phyloP scores from a whole-genome alignment of 23 red algal species.

The Chondrus crispus region DNA sequence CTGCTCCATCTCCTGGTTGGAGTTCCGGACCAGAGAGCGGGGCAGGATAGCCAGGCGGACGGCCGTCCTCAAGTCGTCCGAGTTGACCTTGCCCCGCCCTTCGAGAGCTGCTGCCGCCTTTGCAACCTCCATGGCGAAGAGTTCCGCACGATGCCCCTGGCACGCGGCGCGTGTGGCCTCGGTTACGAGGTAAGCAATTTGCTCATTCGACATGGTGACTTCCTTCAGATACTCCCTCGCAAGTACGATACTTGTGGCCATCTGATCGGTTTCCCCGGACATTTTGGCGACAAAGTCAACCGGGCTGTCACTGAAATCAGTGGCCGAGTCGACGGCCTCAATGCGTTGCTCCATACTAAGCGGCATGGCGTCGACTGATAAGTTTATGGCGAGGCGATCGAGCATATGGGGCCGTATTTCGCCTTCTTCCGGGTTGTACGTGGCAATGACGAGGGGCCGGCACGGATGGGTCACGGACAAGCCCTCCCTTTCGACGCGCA shows the following conservation, averaged over 20 bases:
- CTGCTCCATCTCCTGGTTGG: constrained; percentile 53
- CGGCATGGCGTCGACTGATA: constrained; percentile 77
- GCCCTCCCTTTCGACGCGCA: constrained; percentile 91
- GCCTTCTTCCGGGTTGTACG: constrained; percentile 97
- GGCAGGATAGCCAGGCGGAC: constrained; percentile 90
- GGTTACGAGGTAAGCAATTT: constrained; percentile 80
- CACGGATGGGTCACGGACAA: constrained; percentile 78
- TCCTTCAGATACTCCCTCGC: constrained; percentile 93
- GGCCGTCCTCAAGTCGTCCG: constrained; percentile 85
- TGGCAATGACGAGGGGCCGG: constrained; percentile 91
- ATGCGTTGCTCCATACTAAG: constrained; percentile 83
- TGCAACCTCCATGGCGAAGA: constrained; percentile 89
- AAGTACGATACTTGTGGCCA: constrained; percentile 90
- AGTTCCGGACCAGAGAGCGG: constrained; percentile 63
- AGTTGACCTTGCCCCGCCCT: constrained; percentile 57
- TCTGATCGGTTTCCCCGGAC: constrained; percentile 63
- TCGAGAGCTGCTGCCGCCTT: constrained; percentile 91
- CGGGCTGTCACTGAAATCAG: constrained; percentile 50
- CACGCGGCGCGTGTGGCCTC: constrained; percentile 76
- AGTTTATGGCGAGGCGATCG: constrained; percentile 86
- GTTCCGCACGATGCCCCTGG: constrained; percentile 90
- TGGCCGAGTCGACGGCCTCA: constrained; percentile 74
- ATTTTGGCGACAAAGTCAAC: constrained; percentile 34
- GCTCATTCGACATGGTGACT: constrained; percentile 60
- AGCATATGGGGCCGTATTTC: constrained; percentile 91